Evolutionary conservation across 148 eudicot species (phyloP).

Genomic region (Linanthus parryae): DNA sequence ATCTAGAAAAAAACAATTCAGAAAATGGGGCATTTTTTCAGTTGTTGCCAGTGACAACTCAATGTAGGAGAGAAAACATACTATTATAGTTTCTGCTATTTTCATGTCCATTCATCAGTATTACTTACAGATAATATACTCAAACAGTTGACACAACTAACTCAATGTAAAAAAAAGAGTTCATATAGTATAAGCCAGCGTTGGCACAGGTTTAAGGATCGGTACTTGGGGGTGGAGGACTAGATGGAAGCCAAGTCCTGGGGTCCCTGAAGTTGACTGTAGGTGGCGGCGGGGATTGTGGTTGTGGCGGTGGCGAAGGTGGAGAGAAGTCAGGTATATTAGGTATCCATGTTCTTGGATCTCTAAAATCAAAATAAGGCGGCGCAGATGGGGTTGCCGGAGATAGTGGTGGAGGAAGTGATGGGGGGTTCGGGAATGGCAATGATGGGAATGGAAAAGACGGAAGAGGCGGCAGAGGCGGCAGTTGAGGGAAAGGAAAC

Average conservation of each 20-base stretch:
- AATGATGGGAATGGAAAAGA: slow-evolving; percentile 17
- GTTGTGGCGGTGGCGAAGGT: slow-evolving; percentile 6
- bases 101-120: too few species aligned
- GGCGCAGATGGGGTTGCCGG: slow-evolving; percentile 19
- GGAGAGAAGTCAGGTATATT: slow-evolving; percentile 15
- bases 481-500: slow-evolving; percentile 3
- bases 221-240: slow-evolving; percentile 23
- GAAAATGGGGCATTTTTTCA: too few species aligned
- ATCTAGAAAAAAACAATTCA: too few species aligned
- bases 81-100: background rate
- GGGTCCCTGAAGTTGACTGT: slow-evolving; percentile 20
- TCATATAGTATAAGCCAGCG: slow-evolving; percentile 2
- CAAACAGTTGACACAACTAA: background rate
- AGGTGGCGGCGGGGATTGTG: slow-evolving; percentile 8
- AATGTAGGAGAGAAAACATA: too few species aligned
- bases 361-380: slow-evolving; percentile 23
- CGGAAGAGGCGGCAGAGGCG: slow-evolving; percentile 8
- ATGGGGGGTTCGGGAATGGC: slow-evolving; percentile 1
- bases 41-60: too few species aligned
- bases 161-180: background rate
- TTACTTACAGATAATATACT: too few species aligned
- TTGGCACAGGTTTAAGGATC: slow-evolving; percentile 16
- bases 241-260: slow-evolving; percentile 29
- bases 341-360: slow-evolving; percentile 28
- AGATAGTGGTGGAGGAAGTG: slow-evolving; percentile 7